Conservation (phyloP, 352 stramenopile species). For the Elongisporangium prolatum region DNA sequence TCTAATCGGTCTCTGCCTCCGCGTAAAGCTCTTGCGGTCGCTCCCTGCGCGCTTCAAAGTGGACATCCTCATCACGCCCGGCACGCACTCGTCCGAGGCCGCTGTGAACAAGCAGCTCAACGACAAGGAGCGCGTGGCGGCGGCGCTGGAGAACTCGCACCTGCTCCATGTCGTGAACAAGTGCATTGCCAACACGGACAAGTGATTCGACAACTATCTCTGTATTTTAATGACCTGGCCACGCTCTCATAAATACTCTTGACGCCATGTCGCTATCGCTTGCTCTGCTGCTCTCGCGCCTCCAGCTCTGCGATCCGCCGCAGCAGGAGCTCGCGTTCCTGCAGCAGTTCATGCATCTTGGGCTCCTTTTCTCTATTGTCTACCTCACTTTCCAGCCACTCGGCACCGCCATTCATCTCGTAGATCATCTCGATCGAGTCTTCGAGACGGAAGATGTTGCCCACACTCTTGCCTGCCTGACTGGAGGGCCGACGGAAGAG, state of each 20-base stretch:
- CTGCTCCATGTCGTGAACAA: constrained; percentile 95
- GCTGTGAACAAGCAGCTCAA: constrained; percentile 97
- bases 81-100: constrained; percentile 93
- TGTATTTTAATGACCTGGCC: constrained; percentile 2
- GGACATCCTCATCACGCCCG: constrained; percentile 91
- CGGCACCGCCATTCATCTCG: constrained; percentile 13
- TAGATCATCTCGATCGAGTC: constrained; percentile 30
- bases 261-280: constrained; percentile 9
- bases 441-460: constrained; percentile 22
- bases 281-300: constrained; percentile 1
- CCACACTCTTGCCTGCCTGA: background rate
- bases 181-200: constrained; percentile 92
- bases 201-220: constrained; percentile 25
- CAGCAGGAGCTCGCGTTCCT: constrained; percentile 29
- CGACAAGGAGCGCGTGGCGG: constrained; percentile 95
- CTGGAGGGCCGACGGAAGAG: background rate
- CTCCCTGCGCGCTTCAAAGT: constrained; percentile 93
- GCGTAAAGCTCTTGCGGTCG: constrained; percentile 95
- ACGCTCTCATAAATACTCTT: constrained; percentile 23
- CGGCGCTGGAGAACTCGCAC: constrained; percentile 95
- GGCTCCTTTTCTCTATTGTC: background rate
- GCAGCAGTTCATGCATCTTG: constrained; percentile 22
- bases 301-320: constrained; percentile 37
- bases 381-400: background rate
- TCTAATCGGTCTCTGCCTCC: constrained; percentile 93